Evolutionary conservation across 371 early-diverging fungal genomes (phyloP).

Genomic region (Mucor velutinosus): DNA sequence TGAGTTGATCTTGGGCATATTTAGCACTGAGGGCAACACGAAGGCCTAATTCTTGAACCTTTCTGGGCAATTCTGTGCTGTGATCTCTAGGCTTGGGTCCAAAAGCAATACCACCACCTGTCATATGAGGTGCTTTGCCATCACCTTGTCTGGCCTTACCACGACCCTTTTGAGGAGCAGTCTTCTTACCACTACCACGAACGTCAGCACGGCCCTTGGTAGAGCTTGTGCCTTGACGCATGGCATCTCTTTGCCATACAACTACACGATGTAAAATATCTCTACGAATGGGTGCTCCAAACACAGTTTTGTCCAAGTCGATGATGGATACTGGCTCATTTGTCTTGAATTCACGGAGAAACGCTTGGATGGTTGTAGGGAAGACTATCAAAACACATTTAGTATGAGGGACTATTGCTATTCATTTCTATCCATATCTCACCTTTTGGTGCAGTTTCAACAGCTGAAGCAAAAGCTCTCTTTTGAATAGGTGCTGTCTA

Average conservation of each 20-base stretch:
- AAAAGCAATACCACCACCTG: slow-evolving; percentile 90
- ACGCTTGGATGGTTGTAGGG: slow-evolving; percentile 70
- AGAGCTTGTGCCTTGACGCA: slow-evolving; percentile 86
- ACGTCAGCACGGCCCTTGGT: slow-evolving; percentile 86
- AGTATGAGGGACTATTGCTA: not conserved
- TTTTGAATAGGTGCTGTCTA: slow-evolving; percentile 23
- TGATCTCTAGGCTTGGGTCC: slow-evolving; percentile 89
- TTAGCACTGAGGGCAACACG: slow-evolving; percentile 88
- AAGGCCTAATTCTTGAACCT: slow-evolving; percentile 85
- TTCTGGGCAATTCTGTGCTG: slow-evolving; percentile 79
- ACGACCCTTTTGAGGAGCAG: slow-evolving; percentile 89
- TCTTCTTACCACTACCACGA: slow-evolving; percentile 79
- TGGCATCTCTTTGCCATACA: slow-evolving; percentile 79
- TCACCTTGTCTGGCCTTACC: slow-evolving; percentile 92
- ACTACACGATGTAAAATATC: slow-evolving; percentile 90
- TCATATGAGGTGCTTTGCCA: slow-evolving; percentile 83
- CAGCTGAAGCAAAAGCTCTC: slow-evolving; percentile 29
- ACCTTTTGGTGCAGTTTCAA: slow-evolving; percentile 28
- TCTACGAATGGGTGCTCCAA: slow-evolving; percentile 78
- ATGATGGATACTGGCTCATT: slow-evolving; percentile 76
- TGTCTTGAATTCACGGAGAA: slow-evolving; percentile 79
- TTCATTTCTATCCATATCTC: not conserved
- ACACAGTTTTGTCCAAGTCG: slow-evolving; percentile 75
- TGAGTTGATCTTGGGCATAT: slow-evolving; percentile 86
- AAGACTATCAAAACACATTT: slow-evolving; percentile 3